phyloP scores from a whole-genome alignment of 78 protist genomes.

The Acrasis kona region DNA sequence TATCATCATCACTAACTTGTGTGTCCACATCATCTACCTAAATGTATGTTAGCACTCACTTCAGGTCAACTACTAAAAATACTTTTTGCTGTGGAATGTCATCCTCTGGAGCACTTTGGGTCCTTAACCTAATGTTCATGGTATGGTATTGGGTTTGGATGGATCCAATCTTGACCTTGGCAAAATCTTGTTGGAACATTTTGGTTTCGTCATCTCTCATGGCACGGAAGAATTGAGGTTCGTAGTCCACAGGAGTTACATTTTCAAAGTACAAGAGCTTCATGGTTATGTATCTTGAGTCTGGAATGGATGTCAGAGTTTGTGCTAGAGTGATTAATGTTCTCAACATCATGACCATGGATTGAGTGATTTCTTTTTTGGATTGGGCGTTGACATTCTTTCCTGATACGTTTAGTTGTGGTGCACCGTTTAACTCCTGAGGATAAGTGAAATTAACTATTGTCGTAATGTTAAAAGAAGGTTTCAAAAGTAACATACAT shows the following conservation, averaged over 20 bases:
- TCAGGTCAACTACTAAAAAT: too few relatives aligned
- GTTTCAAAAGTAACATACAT: not conserved
- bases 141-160: too few relatives aligned
- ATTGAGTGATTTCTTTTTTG: conserved; percentile 2
- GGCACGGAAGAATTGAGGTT: conserved; percentile 24
- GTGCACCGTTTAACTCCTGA: not conserved
- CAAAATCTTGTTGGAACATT: too few relatives aligned
- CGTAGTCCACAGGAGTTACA: conserved; percentile 27
- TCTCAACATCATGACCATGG: conserved; percentile 14
- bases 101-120: too few relatives aligned
- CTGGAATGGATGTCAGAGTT: conserved; percentile 21
- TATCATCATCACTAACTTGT: too few relatives aligned
- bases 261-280: conserved; percentile 26
- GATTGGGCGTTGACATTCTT: not conserved
- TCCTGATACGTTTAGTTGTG: not conserved
- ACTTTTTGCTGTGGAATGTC: too few relatives aligned
- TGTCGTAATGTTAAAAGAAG: too few relatives aligned
- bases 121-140: too few relatives aligned
- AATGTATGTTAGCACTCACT: too few relatives aligned
- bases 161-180: too few relatives aligned
- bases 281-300: conserved; percentile 11
- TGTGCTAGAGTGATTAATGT: conserved; percentile 8
- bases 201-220: not conserved
- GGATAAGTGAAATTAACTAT: conserved; percentile 11
- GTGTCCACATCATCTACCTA: too few relatives aligned